Conservation (phyloP, 768 basidiomycete genomes). For the Boletus pseudopeckii region DNA sequence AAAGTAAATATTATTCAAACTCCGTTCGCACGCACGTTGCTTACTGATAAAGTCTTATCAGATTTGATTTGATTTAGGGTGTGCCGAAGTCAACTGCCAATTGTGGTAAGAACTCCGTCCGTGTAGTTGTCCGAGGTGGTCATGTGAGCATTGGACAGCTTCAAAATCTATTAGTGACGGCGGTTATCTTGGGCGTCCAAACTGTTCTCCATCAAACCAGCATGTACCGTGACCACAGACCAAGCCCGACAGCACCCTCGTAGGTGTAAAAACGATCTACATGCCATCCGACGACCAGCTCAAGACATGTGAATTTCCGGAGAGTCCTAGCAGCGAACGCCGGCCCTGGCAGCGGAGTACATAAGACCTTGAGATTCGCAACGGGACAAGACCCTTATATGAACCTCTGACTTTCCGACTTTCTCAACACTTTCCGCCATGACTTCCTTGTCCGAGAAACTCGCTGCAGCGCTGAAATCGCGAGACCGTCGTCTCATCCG, state of each 20-base stretch:
- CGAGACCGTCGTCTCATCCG: constrained; percentile 65
- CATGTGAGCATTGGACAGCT: too few species aligned
- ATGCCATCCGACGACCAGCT: constrained; percentile 2
- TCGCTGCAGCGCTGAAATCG: constrained; percentile 56
- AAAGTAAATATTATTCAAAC: too few species aligned
- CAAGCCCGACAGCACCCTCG: not conserved
- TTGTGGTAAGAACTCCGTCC: too few species aligned
- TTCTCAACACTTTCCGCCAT: constrained; percentile 9
- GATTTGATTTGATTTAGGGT: too few species aligned
- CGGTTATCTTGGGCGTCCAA: not conserved
- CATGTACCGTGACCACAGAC: not conserved
- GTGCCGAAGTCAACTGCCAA: too few species aligned
- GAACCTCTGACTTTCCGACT: not conserved
- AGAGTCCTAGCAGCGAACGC: not conserved
- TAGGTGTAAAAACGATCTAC: constrained; percentile 8
- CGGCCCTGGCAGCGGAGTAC: not conserved
- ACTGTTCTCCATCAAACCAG: not conserved
- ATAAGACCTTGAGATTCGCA: not conserved
- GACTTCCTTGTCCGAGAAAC: constrained; percentile 34
- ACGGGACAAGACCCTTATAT: not conserved
- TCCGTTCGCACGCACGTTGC: too few species aligned
- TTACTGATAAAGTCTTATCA: too few species aligned
- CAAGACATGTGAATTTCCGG: constrained; percentile 2
- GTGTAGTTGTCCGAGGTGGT: too few species aligned
- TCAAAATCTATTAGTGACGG: not conserved